Base-by-base conservation (phyloP, 1,284 basidiomycete species). In the Porodaedalea pini region DNA sequence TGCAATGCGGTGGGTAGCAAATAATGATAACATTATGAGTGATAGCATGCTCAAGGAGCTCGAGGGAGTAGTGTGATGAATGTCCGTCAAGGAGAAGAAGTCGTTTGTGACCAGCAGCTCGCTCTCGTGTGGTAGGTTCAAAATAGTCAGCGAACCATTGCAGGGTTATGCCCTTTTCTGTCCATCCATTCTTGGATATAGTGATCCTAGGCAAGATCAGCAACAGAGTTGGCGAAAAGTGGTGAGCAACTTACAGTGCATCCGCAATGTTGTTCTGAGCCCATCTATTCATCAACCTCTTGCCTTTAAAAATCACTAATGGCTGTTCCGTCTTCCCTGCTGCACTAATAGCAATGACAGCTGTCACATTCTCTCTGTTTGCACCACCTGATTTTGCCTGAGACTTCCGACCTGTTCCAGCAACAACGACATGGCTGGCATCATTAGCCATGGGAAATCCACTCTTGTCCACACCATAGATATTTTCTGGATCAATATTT, bases 41-140 rank as follows among this genome's bases (percentile, higher is more conserved):
- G 3, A 37, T 10, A 0, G 67, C 67, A 64, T 66, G 72, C 0
- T 70, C 51, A 4, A 77, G 63, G 56, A 78, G 63, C 3, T 67
- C 64, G 0, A 51, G 31, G 3, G 67, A 69, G 59, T 70, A 71
- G 58, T 78, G 75, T 0, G 73, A 76, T 49, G 64, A 69, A 58
- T 77, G 74, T 0, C 73, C 72, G 65, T 76, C 72, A 21, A 77
- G 56, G 5, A 75, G 40, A 2, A 76, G 65, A 23, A 72, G 62
- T 1, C 65, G 57, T 3, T 61, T 63, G 3, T 51, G 11, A 23
- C 70, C 69, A 19, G 27, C 54, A 8, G 71, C 71, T 58, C 74
- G 73, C 34, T 69, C 69, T 25, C 57, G 43, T 31, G 72, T 77
- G 44, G 66, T 40, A 1, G 58, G 27, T 40, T 75, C 69, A 62